phyloP scores from a whole-genome alignment of 495 filamentous ascomycete species.

The Entonaema liquescens region DNA sequence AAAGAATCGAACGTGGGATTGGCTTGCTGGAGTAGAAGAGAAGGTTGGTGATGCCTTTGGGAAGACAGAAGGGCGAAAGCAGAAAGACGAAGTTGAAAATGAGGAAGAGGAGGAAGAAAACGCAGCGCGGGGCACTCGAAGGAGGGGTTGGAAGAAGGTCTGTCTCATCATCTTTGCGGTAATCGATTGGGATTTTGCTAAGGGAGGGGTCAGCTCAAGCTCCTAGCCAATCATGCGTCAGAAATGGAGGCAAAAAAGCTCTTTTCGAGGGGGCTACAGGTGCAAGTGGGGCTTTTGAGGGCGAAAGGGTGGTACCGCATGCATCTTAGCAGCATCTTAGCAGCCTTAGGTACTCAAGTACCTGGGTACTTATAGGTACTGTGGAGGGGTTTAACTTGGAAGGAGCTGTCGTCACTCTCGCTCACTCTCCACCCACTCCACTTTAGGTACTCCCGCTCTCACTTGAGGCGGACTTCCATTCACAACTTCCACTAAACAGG shows the following conservation, averaged over 20 bases:
- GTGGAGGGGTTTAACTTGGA: conserved; percentile 9
- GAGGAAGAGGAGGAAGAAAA: conserved; percentile 44
- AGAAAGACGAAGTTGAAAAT: conserved; percentile 30
- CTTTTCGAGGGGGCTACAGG: conserved; percentile 22
- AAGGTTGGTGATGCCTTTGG: conserved; percentile 32
- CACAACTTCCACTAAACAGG: no score
- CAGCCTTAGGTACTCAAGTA: background rate
- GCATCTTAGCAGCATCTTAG: background rate
- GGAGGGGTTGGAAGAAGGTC: conserved; percentile 41
- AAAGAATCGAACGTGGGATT: conserved; percentile 59
- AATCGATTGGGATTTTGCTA: conserved; percentile 20
- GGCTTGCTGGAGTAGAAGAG: conserved; percentile 27
- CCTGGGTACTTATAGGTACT: background rate
- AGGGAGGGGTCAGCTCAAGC: conserved; percentile 43
- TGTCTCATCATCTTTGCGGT: conserved; percentile 43
- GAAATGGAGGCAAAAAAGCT: conserved; percentile 21
- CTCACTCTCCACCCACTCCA: background rate
- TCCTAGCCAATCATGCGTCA: conserved; percentile 22
- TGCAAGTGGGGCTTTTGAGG: conserved; percentile 28
- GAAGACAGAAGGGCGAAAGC: conserved; percentile 32
- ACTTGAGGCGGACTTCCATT: background rate
- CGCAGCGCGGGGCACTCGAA: conserved; percentile 42
- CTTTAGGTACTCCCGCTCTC: background rate
- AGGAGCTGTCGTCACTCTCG: conserved; percentile 11
- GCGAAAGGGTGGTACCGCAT: background rate